Base-by-base conservation (phyloP, 805 yeast genomes). In the Starmerella khaoyaiensis region DNA sequence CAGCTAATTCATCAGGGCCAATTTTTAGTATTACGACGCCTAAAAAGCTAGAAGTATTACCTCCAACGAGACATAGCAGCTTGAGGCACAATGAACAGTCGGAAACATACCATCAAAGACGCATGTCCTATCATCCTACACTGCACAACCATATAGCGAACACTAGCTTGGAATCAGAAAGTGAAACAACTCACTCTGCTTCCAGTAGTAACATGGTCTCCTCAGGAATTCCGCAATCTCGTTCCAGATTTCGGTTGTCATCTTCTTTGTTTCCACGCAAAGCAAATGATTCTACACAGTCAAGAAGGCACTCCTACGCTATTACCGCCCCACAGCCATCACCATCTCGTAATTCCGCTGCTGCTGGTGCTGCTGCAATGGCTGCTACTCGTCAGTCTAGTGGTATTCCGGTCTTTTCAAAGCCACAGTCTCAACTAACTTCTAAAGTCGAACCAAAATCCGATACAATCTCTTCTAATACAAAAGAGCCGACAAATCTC, bases 401-500 rank as follows among this genome's bases (percentile, higher is more conserved):
- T 29, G 32, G 32, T 6, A 29, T 29, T 29, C 32, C 32, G n/a
- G n/a, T n/a, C n/a, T n/a, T n/a, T n/a, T n/a, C n/a, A n/a, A n/a
- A n/a, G n/a, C n/a, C n/a, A n/a, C n/a, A n/a, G n/a, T n/a, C n/a
- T n/a, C n/a, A n/a, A n/a, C n/a, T n/a, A n/a, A n/a, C n/a, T n/a
- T n/a, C n/a, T n/a, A n/a, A n/a, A n/a, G n/a, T n/a, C n/a, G n/a
- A n/a, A n/a, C n/a, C n/a, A n/a, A n/a, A n/a, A n/a, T n/a, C n/a
- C n/a, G n/a, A n/a, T n/a, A n/a, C n/a, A n/a, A n/a, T n/a, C 23
- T 27, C 30, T 16, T 10, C 32, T 8, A 6, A 31, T 8, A 10
- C 6, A 8, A 47, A 51, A 36, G 49, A 49, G 19, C 42, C 52
- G 9, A 54, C 59, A n/a, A 45, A 56, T 40, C 33, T 43, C 30